These are phyloP conservation scores for Yamadazyma diospyri DNA, from an alignment of 1,139 yeast species.

Conservation along the genomic window DNA sequence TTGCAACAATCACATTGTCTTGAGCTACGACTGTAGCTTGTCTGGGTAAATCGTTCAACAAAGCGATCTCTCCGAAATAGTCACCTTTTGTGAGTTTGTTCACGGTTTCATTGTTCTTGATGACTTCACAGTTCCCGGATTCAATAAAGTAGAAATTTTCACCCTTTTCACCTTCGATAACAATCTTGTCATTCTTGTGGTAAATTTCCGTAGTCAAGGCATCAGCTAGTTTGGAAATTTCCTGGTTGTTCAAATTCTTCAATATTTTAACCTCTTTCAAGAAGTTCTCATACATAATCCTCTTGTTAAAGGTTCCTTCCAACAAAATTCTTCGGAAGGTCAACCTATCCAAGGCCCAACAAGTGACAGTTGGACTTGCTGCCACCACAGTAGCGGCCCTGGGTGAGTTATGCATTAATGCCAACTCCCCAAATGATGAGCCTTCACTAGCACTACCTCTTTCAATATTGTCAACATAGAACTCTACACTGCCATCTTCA, in stretches of 20 bases:
- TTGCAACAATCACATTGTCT: conserved; percentile 78
- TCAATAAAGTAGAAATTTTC: conserved; percentile 90
- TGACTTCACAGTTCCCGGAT: conserved; percentile 78
- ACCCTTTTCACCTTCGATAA: conserved; percentile 86
- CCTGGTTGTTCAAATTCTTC: conserved; percentile 67
- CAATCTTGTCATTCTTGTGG: conserved; percentile 69
- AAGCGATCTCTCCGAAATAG: conserved; percentile 94
- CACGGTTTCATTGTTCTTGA: conserved; percentile 52
- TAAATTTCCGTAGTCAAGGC: conserved; percentile 80
- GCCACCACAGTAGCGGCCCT: conserved; percentile 95
- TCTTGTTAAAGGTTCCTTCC: conserved; percentile 86
- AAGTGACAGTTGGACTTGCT: conserved; percentile 54
- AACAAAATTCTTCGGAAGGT: conserved; percentile 89
- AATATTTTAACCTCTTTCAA: conserved; percentile 84
- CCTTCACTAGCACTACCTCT: conserved; percentile 81
- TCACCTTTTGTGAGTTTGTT: conserved; percentile 76
- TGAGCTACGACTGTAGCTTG: conserved; percentile 89
- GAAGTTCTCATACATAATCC: conserved; percentile 87
- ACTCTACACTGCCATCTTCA: conserved; percentile 82
- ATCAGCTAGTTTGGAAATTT: conserved; percentile 90
- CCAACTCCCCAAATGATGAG: conserved; percentile 92
- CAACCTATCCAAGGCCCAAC: conserved; percentile 90
- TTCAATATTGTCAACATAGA: conserved; percentile 66
- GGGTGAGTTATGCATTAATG: conserved; percentile 95
- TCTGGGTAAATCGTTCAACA: conserved; percentile 87